Evolutionary conservation across 2,329 filamentous ascomycete species (phyloP).

Genomic region (Blumeria graminis): DNA sequence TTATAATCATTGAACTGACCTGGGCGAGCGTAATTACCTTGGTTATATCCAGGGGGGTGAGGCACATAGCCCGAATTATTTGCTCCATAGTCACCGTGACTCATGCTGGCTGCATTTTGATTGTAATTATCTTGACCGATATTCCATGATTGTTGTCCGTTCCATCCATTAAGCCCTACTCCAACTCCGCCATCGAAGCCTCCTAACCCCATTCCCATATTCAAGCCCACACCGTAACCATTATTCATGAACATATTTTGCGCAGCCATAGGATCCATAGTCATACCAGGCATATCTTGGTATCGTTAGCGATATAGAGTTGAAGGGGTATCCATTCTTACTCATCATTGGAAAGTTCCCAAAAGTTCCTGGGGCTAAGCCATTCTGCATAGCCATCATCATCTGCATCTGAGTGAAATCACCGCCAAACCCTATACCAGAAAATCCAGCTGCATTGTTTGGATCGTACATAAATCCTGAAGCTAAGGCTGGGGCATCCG

Average conservation of each 20-base stretch:
- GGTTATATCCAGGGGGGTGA: constrained; percentile 45
- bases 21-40: constrained; percentile 57
- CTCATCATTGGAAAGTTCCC: constrained; percentile 61
- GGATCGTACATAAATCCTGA: constrained; percentile 21
- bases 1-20: constrained; percentile 49
- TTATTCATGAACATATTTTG: constrained; percentile 60
- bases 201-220: constrained; percentile 44
- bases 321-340: constrained; percentile 23
- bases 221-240: constrained; percentile 51
- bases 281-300: constrained; percentile 59
- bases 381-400: constrained; percentile 56
- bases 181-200: constrained; percentile 39
- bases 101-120: constrained; percentile 60
- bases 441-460: constrained; percentile 14
- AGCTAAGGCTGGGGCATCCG: constrained; percentile 6
- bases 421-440: constrained; percentile 24
- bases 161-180: constrained; percentile 51
- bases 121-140: constrained; percentile 72
- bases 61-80: constrained; percentile 45
- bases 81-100: constrained; percentile 56
- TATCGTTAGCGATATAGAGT: not conserved
- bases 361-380: constrained; percentile 31
- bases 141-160: constrained; percentile 62
- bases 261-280: constrained; percentile 60
- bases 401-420: constrained; percentile 56